Conservation (phyloP, 352 stramenopile species). For the Pythium grandisporangium region DNA sequence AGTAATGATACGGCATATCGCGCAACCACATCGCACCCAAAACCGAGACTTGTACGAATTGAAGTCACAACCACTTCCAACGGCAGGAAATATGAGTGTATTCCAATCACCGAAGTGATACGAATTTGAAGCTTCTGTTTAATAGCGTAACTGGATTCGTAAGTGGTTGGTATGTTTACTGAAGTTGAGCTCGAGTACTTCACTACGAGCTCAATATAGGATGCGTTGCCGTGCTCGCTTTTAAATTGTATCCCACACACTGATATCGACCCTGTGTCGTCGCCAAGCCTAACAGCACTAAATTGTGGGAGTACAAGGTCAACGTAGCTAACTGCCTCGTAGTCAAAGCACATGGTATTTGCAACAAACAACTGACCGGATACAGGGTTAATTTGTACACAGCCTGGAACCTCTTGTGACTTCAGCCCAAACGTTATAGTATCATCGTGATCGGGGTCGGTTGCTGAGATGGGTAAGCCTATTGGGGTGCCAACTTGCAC, state of each 20-base stretch:
- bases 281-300: not conserved
- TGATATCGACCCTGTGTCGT: not conserved
- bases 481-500: not conserved
- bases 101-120: no score
- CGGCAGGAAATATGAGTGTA: no score
- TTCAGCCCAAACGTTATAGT: constrained; percentile 16
- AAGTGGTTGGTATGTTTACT: not conserved
- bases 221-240: constrained; percentile 5
- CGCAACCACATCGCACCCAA: no score
- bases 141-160: not conserved
- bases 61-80: not conserved
- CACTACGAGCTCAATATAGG: not conserved
- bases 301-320: not conserved
- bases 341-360: constrained; percentile 34
- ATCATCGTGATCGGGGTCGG: constrained; percentile 3
- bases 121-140: not conserved
- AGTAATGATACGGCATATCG: constrained; percentile 5
- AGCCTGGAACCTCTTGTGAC: constrained; percentile 24
- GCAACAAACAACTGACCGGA: constrained; percentile 30
- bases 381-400: constrained; percentile 20
- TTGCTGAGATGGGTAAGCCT: constrained; percentile 1
- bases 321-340: constrained; percentile 28
- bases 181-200: not conserved
- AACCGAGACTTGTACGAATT: no score
- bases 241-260: constrained; percentile 6